These are phyloP conservation scores for Capsicum pubescens DNA, from an alignment of 257 asterid species.

Conservation along the genomic window DNA sequence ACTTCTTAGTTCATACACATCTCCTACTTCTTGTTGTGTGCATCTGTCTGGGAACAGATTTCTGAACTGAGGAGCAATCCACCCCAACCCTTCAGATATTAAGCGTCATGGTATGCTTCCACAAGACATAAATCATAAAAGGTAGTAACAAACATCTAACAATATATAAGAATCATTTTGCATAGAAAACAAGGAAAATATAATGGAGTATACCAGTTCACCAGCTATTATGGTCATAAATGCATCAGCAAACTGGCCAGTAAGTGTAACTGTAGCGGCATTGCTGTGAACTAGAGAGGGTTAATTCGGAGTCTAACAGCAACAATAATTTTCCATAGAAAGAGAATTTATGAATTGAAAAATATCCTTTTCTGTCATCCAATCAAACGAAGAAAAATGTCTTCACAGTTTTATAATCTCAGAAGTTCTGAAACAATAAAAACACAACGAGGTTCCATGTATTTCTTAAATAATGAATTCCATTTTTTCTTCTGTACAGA, in stretches of 20 bases:
- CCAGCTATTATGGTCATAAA: slow-evolving; percentile 76
- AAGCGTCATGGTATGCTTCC: neutral
- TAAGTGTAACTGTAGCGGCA: slow-evolving; percentile 84
- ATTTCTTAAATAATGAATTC: neutral
- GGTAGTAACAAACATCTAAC: neutral
- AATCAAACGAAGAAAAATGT: neutral
- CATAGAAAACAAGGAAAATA: neutral
- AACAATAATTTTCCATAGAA: neutral
- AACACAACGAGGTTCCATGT: neutral
- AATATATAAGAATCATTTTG: neutral
- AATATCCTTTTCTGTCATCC: neutral
- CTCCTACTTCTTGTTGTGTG: no score
- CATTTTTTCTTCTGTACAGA: neutral
- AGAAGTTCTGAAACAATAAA: neutral
- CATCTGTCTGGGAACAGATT: no score
- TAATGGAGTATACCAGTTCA: slow-evolving; percentile 64
- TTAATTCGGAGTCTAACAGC: neutral
- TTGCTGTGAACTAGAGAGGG: slow-evolving; percentile 51
- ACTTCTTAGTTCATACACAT: no score
- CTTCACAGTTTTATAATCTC: neutral
- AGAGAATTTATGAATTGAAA: no score
- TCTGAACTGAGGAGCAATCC: no score
- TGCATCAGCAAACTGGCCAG: slow-evolving; percentile 92
- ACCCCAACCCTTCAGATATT: neutral
- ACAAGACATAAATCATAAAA: neutral